Evolutionary conservation across 805 yeast species (phyloP).

Genomic region (Ogataea populi-albae): DNA sequence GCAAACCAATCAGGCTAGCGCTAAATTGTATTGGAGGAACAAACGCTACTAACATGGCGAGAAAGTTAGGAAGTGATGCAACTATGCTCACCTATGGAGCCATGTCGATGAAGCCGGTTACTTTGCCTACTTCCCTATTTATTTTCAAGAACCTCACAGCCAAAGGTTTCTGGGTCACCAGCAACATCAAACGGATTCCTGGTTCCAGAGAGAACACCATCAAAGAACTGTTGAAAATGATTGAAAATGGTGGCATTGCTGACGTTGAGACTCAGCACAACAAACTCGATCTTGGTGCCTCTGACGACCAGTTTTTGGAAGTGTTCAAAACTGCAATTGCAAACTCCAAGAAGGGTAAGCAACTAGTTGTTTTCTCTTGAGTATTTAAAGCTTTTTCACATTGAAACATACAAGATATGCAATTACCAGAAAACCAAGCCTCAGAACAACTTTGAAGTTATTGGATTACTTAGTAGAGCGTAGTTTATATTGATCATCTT

Average conservation of each 20-base stretch:
- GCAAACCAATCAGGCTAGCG: slow-evolving; percentile 65
- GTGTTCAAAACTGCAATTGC: slow-evolving; percentile 44
- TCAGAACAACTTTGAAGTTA: too few relatives aligned
- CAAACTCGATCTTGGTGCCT: slow-evolving; percentile 30
- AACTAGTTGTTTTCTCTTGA: slow-evolving; percentile 36
- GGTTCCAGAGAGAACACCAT: slow-evolving; percentile 56
- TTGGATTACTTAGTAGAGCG: too few relatives aligned
- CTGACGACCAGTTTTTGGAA: slow-evolving; percentile 41
- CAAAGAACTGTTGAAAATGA: slow-evolving; percentile 51
- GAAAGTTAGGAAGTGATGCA: slow-evolving; percentile 75
- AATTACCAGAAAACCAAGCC: too few relatives aligned
- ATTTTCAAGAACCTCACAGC: slow-evolving; percentile 86
- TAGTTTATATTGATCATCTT: too few relatives aligned
- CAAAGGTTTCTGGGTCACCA: slow-evolving; percentile 92
- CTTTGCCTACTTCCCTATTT: slow-evolving; percentile 82
- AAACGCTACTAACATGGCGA: slow-evolving; percentile 74
- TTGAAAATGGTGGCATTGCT: slow-evolving; percentile 52
- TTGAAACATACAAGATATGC: too few relatives aligned
- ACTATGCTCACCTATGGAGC: slow-evolving; percentile 92
- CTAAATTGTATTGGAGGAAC: slow-evolving; percentile 94
- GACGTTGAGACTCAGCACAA: slow-evolving; percentile 46
- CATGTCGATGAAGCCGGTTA: slow-evolving; percentile 94
- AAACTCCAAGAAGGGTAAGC: slow-evolving; percentile 42
- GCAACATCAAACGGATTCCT: slow-evolving; percentile 58
- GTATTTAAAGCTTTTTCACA: too few relatives aligned